Percentiles rank a stretch among this genome's conserved stretches.
phyloP scores from a whole-genome alignment of 1,284 basidiomycete genomes.

The Gymnopus androsaceus region DNA sequence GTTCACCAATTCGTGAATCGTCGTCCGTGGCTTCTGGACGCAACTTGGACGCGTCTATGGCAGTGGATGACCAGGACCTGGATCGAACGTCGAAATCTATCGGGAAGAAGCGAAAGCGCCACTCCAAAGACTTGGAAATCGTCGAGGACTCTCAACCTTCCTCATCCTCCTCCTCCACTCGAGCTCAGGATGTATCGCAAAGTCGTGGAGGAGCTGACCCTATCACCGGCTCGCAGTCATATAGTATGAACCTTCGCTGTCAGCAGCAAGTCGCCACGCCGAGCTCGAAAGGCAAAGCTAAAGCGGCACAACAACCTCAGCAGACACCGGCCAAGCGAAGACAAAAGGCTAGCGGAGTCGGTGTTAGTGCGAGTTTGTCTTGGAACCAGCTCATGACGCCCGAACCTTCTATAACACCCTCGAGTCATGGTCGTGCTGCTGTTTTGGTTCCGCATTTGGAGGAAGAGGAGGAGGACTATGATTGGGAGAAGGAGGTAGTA shows the following conservation, averaged over 20 bases:
- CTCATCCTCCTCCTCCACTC: neutral
- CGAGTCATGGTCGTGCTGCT: neutral
- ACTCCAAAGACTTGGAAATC: neutral
- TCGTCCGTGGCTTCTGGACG: neutral
- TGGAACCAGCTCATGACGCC: constrained; percentile 19
- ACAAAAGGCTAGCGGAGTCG: neutral
- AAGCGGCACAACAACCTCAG: neutral
- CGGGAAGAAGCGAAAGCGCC: constrained; percentile 3
- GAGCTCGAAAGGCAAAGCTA: neutral
- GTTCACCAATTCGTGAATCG: neutral
- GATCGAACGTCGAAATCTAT: neutral
- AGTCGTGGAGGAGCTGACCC: neutral
- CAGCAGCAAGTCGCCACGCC: neutral
- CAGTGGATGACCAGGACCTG: neutral
- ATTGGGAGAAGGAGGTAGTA: constrained; percentile 8
- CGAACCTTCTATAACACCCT: constrained; percentile 7
- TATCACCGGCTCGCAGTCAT: neutral
- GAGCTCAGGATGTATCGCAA: neutral
- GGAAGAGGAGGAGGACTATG: constrained; percentile 15
- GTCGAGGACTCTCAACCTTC: neutral
- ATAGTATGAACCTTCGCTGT: neutral
- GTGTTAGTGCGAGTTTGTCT: neutral
- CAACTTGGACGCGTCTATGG: neutral
- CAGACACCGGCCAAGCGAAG: neutral
- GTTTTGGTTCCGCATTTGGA: neutral